Base-by-base conservation (phyloP, 352 stramenopile species). In the Phytopythium aichiense region DNA sequence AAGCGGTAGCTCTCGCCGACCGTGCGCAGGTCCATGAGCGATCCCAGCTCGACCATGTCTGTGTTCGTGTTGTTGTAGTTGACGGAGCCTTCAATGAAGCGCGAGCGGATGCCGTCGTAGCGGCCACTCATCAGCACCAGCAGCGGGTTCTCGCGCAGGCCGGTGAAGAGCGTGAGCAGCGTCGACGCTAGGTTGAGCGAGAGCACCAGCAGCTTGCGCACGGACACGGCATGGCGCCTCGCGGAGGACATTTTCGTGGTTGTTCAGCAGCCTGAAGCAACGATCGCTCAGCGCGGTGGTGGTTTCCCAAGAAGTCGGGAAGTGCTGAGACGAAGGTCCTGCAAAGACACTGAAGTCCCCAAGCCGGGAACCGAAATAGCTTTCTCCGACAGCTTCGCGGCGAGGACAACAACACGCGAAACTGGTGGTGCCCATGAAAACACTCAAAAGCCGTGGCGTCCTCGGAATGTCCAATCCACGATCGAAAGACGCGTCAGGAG, bases 141-240 rank as follows among this genome's bases (percentile, higher is more conserved):
- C 11, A 81, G 38, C 22, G 73, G 70, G 61, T 81, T 79, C 57
- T 81, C 71, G 4, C 65, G 69, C 50, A 81, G 54, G 0, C 73
- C 73, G 37, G 71, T 77, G 28, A 75, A 67, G 30, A 81, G 61
- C 58, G 73, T 79, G 6, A 81, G 61, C 22, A 64, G n/a, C 9
- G 68, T 77, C 22, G 73, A 69, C 20, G 52, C 61, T 33, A 81
- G 28, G 61, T 79, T 76, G 48, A 77, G 52, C 12, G 42, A 25
- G 18, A 71, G 43, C 11, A 71, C 51, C 2, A 68, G 11, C 5
- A 73, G 42, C 37, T 66, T 66, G 53, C 60, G 60, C 22, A 61
- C 1, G 20, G 16, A 50, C 50, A 56, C 22, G 23, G 12, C 46
- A 15, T 12, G 46, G 45, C 45, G 45, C 45, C 22, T 31, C n/a